These are phyloP conservation scores for Hyaloraphidium curvatum DNA, from an alignment of 192 early-diverging fungal species.

Conservation along the genomic window DNA sequence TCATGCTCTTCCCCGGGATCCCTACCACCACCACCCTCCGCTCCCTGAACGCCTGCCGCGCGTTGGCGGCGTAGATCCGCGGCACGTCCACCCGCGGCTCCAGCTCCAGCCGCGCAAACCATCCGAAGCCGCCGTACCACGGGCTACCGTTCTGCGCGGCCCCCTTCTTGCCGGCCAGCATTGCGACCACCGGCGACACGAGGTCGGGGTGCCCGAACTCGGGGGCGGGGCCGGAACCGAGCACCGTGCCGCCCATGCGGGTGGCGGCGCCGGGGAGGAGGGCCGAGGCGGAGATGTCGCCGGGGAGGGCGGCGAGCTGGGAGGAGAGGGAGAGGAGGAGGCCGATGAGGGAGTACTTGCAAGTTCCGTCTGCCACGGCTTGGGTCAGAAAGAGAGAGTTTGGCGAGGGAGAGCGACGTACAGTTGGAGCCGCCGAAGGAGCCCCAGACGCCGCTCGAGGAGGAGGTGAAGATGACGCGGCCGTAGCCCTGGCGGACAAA, in stretches of 20 bases:
- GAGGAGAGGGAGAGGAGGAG: not conserved
- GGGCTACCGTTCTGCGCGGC: not conserved
- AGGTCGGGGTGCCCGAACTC: not conserved
- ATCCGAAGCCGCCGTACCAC: not conserved
- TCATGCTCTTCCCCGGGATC: not conserved
- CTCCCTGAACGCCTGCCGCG: not conserved
- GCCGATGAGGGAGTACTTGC: not conserved
- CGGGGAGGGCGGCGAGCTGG: not conserved
- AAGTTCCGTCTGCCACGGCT: slow-evolving; percentile 2
- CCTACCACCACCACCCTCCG: not conserved
- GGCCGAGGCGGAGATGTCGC: slow-evolving; percentile 1
- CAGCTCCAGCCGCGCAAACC: not conserved
- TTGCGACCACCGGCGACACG: not conserved
- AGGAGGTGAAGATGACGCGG: not conserved
- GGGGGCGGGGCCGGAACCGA: not conserved
- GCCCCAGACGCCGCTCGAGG: not conserved
- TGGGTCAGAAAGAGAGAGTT: no score
- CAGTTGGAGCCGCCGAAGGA: not conserved
- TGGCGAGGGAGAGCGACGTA: no score
- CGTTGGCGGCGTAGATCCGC: not conserved
- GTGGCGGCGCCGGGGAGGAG: not conserved
- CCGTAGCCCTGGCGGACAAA: slow-evolving; percentile 1
- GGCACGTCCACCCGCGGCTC: not conserved
- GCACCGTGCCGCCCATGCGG: not conserved
- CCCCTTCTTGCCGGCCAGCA: not conserved